Conservation (phyloP, 108 stramenopile genomes). For the Cyclotella choctawhatcheeana region DNA sequence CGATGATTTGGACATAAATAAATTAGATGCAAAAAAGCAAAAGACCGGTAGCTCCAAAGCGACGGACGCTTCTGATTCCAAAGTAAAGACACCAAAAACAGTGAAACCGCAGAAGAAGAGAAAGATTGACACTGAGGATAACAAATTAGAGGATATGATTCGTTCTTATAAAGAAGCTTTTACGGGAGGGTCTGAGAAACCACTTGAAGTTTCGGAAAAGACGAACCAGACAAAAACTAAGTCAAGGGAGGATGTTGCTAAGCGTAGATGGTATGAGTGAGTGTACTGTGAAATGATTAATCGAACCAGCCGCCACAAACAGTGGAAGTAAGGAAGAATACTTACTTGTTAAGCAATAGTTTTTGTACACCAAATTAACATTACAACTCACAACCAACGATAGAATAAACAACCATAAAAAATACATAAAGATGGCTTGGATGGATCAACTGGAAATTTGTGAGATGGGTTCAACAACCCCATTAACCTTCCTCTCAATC, state of each 20-base stretch:
- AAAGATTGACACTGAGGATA: conserved; percentile 61
- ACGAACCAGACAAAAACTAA: background rate
- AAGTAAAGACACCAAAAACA: conserved; percentile 44
- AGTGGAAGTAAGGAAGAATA: too few relatives aligned
- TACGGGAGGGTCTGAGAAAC: conserved; percentile 10
- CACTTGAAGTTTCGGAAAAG: conserved; percentile 10
- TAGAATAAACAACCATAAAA: too few relatives aligned
- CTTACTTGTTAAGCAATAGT: too few relatives aligned
- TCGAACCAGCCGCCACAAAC: too few relatives aligned
- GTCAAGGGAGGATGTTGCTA: conserved; percentile 28
- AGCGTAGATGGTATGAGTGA: conserved; percentile 73
- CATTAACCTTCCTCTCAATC: conserved; percentile 68
- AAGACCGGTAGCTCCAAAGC: conserved; percentile 17
- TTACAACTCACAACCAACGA: too few relatives aligned
- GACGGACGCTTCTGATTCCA: background rate
- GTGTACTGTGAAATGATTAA: too few relatives aligned
- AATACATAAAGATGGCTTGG: too few relatives aligned
- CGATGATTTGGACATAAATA: conserved; percentile 12
- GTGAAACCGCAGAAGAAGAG: conserved; percentile 59
- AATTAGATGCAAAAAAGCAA: conserved; percentile 16
- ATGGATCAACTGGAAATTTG: background rate
- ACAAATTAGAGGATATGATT: conserved; percentile 71
- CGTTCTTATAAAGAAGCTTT: conserved; percentile 61
- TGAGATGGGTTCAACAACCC: conserved; percentile 33
- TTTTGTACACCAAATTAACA: too few relatives aligned